Conservation (phyloP, 1,139 yeast species). For the Sugiyamaella xylanicola region DNA sequence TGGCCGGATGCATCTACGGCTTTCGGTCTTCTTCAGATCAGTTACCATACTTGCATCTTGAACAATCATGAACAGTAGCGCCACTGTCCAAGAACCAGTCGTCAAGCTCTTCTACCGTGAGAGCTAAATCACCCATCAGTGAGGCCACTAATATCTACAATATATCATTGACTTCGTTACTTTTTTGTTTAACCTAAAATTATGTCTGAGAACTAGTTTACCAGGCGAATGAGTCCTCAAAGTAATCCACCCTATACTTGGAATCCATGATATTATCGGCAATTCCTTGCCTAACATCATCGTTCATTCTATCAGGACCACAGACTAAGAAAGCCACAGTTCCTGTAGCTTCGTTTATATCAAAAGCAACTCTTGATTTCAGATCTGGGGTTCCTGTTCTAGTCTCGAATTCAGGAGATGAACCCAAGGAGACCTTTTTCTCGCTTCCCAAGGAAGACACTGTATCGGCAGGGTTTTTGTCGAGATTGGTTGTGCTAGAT, state of each 20-base stretch:
- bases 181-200: too few relatives aligned
- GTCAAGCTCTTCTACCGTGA: too few relatives aligned
- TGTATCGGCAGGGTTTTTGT: background rate
- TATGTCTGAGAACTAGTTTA: conserved; percentile 18
- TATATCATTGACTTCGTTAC: background rate
- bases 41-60: too few relatives aligned
- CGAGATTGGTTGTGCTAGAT: background rate
- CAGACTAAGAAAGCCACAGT: conserved; percentile 30
- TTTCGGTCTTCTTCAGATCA: too few relatives aligned
- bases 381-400: conserved; percentile 46
- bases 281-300: conserved; percentile 48
- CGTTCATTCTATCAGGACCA: conserved; percentile 35
- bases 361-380: conserved; percentile 32
- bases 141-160: background rate
- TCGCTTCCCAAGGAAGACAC: conserved; percentile 4
- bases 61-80: too few relatives aligned
- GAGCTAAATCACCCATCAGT: too few relatives aligned
- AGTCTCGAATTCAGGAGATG: background rate
- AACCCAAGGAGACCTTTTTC: background rate
- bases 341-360: conserved; percentile 21
- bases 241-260: conserved; percentile 39
- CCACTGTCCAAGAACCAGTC: too few relatives aligned
- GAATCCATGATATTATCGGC: conserved; percentile 26
- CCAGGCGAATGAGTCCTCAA: conserved; percentile 46
- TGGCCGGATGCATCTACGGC: too few relatives aligned